Evolutionary conservation across 179 eudicot species (phyloP), one percentile per base, ranked within the genome.

Genomic region (Sideroxylon spinosum): DNA sequence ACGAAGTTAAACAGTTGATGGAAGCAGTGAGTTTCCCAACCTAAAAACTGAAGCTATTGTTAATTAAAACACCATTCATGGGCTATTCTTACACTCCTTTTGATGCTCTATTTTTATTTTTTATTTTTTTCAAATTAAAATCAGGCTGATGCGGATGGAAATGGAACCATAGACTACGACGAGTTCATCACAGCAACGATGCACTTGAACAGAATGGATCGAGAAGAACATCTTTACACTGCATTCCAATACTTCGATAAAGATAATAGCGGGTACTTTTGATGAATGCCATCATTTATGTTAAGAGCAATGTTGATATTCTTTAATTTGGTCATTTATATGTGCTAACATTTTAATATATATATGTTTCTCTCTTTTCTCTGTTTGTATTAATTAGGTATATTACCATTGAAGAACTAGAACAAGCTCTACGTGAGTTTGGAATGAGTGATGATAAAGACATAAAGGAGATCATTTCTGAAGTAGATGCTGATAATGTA

Each of bases 181-280:
- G 91, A 88, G 74, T 88, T 88, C 83, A 88, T 88, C 23, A 83
- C 91, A 50, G 91, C 91, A 68, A 88, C 91, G 71, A 86, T 88
- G 88, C 91, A 88, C 53, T 64, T 88, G 84, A 88, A 88, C 75
- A 88, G 86, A 86, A 85, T 88, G 89, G 91, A 86, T 79, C 81
- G 82, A 67, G 89, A 88, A 83, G 91, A 88, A 26, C 91, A 88
- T 86, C 86, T 88, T 10, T 88, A 84, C 83, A 86, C 88, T 11
- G 91, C 91, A 1, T 88, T 88, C 79, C 89, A 86, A 37, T 86
- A 86, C 73, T 88, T 88, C 11, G 91, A 88, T 59, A 88, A 88
- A 75, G 91, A 88, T 67, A 78, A 81, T 22, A 88, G 91, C 86
- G 91, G 91, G 91, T 88, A 88, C 62, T 32, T 50, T 2, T 52